Base-by-base conservation (phyloP, 108 stramenopile species). In the Chaetoceros tenuissimus region DNA sequence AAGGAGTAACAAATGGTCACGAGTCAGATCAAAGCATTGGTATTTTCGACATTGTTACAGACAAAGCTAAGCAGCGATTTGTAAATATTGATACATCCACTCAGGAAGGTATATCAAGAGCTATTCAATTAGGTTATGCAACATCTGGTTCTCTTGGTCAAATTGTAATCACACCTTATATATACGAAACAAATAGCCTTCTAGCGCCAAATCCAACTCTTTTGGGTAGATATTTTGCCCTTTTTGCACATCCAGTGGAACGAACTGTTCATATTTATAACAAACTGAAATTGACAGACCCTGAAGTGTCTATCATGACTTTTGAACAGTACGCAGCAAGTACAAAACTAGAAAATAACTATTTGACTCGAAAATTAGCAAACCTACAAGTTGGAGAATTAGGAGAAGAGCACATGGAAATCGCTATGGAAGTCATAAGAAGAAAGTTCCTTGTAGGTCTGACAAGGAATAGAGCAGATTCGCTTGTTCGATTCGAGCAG, bases 81-180 rank as follows among this genome's bases (percentile, higher is more conserved):
- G 78, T 79, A 3, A 79, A 79, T 55, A 72, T 79, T 29, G 78
- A 79, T 55, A 72, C 67, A 13, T 73, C 74, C n/a, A 79, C 78
- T 13, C 71, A 69, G 3, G 71, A 49, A 10, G 78, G 78, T 2
- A 75, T 79, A 49, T 57, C 61, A 56, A 47, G 78, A 10, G 78
- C 78, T 29, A 71, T 65, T 24, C 28, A 51, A 2, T 69, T 79
- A 74, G 78, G 78, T 23, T 79, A 75, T 66, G 78, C 78, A 5
- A 71, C 75, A 51, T 67, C 78, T 19, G 70, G 71, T 47, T n/a
- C n/a, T n/a, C 57, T 79, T 22, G 78, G 74, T 19, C 64, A 74
- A 56, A 59, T 68, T 31, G 74, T 75, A 13, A 74, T 75, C 0
- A 72, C 78, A 27, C 73, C 71, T n/a, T 75, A 75, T 53, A 60